These are phyloP conservation scores for Eleusine indica DNA, from an alignment of 176 grass and related monocot species.

Conservation along the genomic window DNA sequence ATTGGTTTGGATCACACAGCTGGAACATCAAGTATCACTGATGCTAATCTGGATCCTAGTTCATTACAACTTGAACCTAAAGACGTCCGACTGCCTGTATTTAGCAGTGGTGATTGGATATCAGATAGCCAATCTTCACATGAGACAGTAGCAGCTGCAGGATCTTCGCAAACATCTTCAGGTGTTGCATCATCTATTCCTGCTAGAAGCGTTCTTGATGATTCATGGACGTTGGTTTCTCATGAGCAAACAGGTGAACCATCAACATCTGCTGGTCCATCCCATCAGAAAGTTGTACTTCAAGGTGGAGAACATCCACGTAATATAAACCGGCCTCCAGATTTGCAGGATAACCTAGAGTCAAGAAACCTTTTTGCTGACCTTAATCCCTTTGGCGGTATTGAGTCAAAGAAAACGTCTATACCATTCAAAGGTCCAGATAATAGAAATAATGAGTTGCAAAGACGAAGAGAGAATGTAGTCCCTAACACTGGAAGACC, in stretches of 20 bases:
- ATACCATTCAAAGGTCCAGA: slow-evolving; percentile 54
- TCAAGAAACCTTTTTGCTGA: slow-evolving; percentile 91
- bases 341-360: slow-evolving; percentile 59
- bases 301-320: slow-evolving; percentile 34
- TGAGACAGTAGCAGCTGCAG: slow-evolving; percentile 37
- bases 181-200: slow-evolving; percentile 50
- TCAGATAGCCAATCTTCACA: slow-evolving; percentile 57
- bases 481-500: slow-evolving; percentile 66
- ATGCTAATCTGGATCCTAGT: slow-evolving; percentile 44
- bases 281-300: slow-evolving; percentile 57
- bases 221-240: slow-evolving; percentile 47
- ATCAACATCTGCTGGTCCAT: slow-evolving; percentile 62
- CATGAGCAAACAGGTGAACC: slow-evolving; percentile 54
- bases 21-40: slow-evolving; percentile 44
- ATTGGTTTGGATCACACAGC: slow-evolving; percentile 40
- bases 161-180: slow-evolving; percentile 48
- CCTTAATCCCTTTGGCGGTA: slow-evolving; percentile 78
- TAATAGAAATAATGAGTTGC: slow-evolving; percentile 66
- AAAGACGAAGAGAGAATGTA: slow-evolving; percentile 78
- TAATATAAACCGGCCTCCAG: slow-evolving; percentile 45
- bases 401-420: slow-evolving; percentile 48
- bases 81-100: slow-evolving; percentile 44
- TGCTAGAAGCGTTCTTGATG: slow-evolving; percentile 48
- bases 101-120: slow-evolving; percentile 45
- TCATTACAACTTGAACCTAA: slow-evolving; percentile 40